Base-by-base conservation (phyloP, 768 basidiomycete species). In the Brasilioporus rufonigricans region DNA sequence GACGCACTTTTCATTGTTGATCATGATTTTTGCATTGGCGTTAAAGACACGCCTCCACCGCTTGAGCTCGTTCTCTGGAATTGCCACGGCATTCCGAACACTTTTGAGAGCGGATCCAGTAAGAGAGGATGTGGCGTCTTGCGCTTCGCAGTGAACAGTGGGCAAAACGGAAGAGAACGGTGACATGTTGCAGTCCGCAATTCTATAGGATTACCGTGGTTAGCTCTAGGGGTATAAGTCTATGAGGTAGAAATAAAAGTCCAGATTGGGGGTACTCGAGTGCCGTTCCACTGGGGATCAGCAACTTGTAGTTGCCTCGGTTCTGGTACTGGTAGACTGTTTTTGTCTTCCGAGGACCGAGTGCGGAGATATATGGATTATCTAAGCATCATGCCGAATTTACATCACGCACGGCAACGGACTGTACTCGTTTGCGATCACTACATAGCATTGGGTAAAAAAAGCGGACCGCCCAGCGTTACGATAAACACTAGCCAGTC, bases 31-130 rank as follows among this genome's bases (percentile, higher is more conserved):
- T 41, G 94, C 89, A 66, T 93, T 89, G 40, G 80, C 62, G 53
- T 97, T 94, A 71, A 97, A 98, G 2, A 83, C 85, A 64, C 92
- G 80, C 68, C 82, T 84, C 95, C 95, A 98, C 59, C 91, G 83
- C 71, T 82, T 89, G 47, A 94, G 74, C 73, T 98, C 94, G 64
- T 71, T 86, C 69, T 96, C 93, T 33, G 86, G 89, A 29, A 84
- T 76, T 29, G 84, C 72, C 40, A 93, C 80, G 19, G 79, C 88
- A 54, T 77, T 83, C 62, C 87, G 84, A 55, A 91, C 85, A 43
- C 77, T 79, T 60, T 81, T 78, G 53, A 93, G 61, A 32, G 87
- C 82, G 43, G 83, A 75, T 31, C 78, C 75, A 5, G 80, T 72
- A 38, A 80, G 62, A 19, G 82, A 77, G 10, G 75, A 61, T n/a